Evolutionary conservation across 106 monocot species (phyloP), one percentile per base, ranked within the genome.

Genomic region (Posidonia australis): DNA sequence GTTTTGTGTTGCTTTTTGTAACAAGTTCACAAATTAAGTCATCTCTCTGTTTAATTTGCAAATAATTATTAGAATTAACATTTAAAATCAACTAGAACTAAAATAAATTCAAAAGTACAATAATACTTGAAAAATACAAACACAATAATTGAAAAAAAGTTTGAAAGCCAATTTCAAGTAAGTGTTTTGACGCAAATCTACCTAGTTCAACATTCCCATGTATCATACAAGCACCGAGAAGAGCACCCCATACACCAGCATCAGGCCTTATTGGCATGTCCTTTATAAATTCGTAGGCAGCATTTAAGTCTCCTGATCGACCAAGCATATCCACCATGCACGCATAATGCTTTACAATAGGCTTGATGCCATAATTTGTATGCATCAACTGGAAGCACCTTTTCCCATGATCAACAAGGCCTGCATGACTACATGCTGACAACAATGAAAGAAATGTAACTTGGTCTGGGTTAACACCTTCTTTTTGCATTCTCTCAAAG

Each of bases 291-390:
- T 80, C 79, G 24, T 73, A 86, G 20, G 90, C 90, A 63, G 56
- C 78, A 46, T 77, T 57, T 54, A 90, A 66, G n/a, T 69, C 56
- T 14, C 90, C 90, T n/a, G 90, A 71, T 55, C 85, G 68, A 11
- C 85, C 82, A 12, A 90, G 71, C 74, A 86, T 65, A 59, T 90
- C 90, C 0, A 90, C 86, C 74, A 90, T 81, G 74, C 90, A 90
- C 0, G 90, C 73, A 68, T 86, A 86, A 71, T 90, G 90, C 64
- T 83, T 86, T 46, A 64, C 57, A 18, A 44, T 48, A 20, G 90
- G 90, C 60, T 66, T 64, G 24, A 90, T 81, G 11, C 66, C 66
- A 46, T 90, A 83, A 5, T 61, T 62, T n/a, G n/a, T n/a, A n/a
- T n/a, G n/a, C n/a, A n/a, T n/a, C n/a, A n/a, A n/a, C n/a, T n/a